Conservation (phyloP, 1,284 basidiomycete genomes). For the Austroboletus rostrupii region DNA sequence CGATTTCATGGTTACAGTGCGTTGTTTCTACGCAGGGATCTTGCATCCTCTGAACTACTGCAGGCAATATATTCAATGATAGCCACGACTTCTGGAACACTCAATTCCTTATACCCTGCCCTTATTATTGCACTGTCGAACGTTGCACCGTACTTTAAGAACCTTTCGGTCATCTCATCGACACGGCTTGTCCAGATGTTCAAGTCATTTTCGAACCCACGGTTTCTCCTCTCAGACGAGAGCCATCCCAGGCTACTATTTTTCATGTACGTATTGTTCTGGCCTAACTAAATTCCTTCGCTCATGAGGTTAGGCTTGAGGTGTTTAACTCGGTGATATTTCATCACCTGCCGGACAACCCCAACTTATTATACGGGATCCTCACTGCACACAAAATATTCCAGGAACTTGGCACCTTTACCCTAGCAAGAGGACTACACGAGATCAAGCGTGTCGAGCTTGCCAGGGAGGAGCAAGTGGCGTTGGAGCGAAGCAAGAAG, state of each 20-base stretch:
- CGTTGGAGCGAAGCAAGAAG: slow-evolving; percentile 36
- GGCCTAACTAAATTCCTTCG: neutral
- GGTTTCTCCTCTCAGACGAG: slow-evolving; percentile 89
- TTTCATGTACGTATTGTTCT: slow-evolving; percentile 62
- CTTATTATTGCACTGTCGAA: slow-evolving; percentile 89
- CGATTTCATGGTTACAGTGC: slow-evolving; percentile 84
- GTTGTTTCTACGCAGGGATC: slow-evolving; percentile 24
- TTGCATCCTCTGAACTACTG: slow-evolving; percentile 10
- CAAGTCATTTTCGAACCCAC: slow-evolving; percentile 83
- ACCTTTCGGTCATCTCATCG: slow-evolving; percentile 78
- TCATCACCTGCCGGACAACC: slow-evolving; percentile 71
- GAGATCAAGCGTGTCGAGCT: slow-evolving; percentile 77
- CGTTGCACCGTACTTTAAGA: slow-evolving; percentile 79
- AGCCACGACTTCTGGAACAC: slow-evolving; percentile 78
- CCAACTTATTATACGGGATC: slow-evolving; percentile 85
- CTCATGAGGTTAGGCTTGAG: slow-evolving; percentile 62
- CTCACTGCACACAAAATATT: slow-evolving; percentile 79
- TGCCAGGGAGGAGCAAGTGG: slow-evolving; percentile 63
- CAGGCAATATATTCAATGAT: slow-evolving; percentile 86
- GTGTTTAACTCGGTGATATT: slow-evolving; percentile 83
- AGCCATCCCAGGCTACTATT: slow-evolving; percentile 89
- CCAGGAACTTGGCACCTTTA: slow-evolving; percentile 87
- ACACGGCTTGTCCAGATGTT: slow-evolving; percentile 84
- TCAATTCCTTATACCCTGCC: slow-evolving; percentile 86
- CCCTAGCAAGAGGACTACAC: slow-evolving; percentile 74